phyloP scores from a whole-genome alignment of 2,329 filamentous ascomycete species.

The Ophiostoma piceae region DNA sequence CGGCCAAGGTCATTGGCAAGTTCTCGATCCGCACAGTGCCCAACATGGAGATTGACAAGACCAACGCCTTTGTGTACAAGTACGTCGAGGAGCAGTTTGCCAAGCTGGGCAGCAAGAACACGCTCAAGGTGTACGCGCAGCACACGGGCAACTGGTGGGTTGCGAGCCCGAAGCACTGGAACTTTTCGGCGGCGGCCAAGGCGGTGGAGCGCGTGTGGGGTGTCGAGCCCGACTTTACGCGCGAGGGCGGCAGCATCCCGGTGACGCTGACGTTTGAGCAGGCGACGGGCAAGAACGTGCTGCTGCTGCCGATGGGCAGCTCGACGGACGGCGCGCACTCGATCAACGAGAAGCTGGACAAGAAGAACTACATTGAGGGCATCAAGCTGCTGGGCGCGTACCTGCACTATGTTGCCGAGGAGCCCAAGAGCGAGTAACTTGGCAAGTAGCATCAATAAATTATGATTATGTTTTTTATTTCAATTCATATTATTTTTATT shows the following conservation, averaged over 20 bases:
- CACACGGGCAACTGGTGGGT: slow-evolving; percentile 99
- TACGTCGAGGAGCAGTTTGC: slow-evolving; percentile 80
- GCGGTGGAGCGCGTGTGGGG: slow-evolving; percentile 95
- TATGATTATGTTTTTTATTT: not conserved
- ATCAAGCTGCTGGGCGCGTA: slow-evolving; percentile 94
- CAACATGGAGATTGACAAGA: slow-evolving; percentile 89
- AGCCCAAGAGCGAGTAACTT: slow-evolving; percentile 49
- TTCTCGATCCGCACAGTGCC: slow-evolving; percentile 97
- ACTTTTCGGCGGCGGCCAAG: slow-evolving; percentile 90
- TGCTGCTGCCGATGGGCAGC: slow-evolving; percentile 93
- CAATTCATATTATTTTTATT: no score
- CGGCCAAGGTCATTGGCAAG: slow-evolving; percentile 95
- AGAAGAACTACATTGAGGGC: slow-evolving; percentile 95
- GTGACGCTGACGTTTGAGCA: slow-evolving; percentile 97
- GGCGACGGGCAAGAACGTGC: slow-evolving; percentile 94
- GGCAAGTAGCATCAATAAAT: not conserved
- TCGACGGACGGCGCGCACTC: slow-evolving; percentile 95
- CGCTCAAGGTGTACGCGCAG: slow-evolving; percentile 69
- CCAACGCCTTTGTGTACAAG: slow-evolving; percentile 78
- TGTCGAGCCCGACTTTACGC: slow-evolving; percentile 87
- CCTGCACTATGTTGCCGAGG: slow-evolving; percentile 90
- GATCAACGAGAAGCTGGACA: slow-evolving; percentile 97
- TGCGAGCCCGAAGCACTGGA: slow-evolving; percentile 96
- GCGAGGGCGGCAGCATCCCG: slow-evolving; percentile 94
- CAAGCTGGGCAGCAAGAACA: slow-evolving; percentile 89